phyloP scores from a whole-genome alignment of 73 alveolate species.

The Symbiodinium natans region DNA sequence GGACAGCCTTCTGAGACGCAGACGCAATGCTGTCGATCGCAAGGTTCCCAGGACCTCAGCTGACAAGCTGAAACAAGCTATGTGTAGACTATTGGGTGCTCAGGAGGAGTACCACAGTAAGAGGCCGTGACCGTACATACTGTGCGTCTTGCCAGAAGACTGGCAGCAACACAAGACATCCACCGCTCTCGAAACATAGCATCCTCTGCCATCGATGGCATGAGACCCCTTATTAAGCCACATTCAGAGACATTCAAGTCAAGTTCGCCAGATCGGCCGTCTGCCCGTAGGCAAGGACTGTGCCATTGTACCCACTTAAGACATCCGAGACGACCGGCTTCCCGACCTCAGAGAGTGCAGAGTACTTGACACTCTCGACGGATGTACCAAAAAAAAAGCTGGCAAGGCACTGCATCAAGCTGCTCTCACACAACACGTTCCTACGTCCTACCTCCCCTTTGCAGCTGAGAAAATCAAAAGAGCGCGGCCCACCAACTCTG shows the following conservation, averaged over 20 bases:
- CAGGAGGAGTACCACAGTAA: too few relatives aligned
- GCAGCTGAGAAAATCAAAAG: too few relatives aligned
- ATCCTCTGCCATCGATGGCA: neutral
- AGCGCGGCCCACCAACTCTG: too few relatives aligned
- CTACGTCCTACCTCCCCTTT: too few relatives aligned
- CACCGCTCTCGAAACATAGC: neutral
- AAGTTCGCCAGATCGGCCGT: slow-evolving; percentile 35
- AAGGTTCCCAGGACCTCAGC: slow-evolving; percentile 9
- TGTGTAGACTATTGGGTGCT: too few relatives aligned
- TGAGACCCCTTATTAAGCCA: neutral
- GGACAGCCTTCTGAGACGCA: neutral
- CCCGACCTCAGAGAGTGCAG: slow-evolving; percentile 35
- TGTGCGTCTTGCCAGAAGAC: slow-evolving; percentile 90
- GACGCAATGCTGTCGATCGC: neutral
- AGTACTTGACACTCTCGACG: neutral
- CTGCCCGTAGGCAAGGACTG: slow-evolving; percentile 75
- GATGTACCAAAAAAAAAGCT: neutral
- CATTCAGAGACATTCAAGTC: neutral
- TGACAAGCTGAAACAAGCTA: neutral
- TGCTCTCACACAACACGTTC: too few relatives aligned
- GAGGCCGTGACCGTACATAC: slow-evolving; percentile 54
- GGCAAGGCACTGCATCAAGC: too few relatives aligned
- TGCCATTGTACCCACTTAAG: slow-evolving; percentile 75
- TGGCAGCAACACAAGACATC: slow-evolving; percentile 11
- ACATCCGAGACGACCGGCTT: slow-evolving; percentile 69